These are phyloP conservation scores for Ailanthus altissimus DNA, from an alignment of 345 rosid genomes.

Conservation along the genomic window DNA sequence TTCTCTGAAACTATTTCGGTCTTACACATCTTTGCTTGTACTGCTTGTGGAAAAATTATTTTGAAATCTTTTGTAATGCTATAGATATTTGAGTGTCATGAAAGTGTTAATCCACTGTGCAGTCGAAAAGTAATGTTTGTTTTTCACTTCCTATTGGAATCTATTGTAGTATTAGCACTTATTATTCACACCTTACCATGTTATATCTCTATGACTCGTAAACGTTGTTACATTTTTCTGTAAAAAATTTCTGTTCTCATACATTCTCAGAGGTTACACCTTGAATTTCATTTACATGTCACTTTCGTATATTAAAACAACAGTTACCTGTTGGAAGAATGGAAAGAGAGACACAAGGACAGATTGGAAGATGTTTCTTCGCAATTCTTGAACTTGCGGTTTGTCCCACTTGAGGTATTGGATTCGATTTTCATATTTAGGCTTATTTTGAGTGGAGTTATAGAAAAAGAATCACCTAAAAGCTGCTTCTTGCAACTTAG, in stretches of 20 bases:
- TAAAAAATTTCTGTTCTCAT: not conserved
- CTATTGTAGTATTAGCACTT: not conserved
- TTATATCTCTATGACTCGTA: not conserved
- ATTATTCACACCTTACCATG: not conserved
- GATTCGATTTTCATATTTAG: slow-evolving; percentile 19
- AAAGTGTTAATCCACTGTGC: not conserved
- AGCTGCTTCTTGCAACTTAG: slow-evolving; percentile 9
- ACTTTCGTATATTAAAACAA: slow-evolving; percentile 16
- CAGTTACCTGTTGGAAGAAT: slow-evolving; percentile 93
- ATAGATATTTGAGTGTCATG: not conserved
- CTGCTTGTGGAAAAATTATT: not conserved
- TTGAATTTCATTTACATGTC: slow-evolving; percentile 25
- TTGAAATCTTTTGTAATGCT: not conserved
- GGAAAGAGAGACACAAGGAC: slow-evolving; percentile 84
- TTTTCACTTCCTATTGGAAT: slow-evolving; percentile 1
- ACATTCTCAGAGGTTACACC: slow-evolving; percentile 9
- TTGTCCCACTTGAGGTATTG: slow-evolving; percentile 89
- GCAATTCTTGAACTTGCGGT: slow-evolving; percentile 82
- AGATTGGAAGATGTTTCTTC: slow-evolving; percentile 63
- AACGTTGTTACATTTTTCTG: not conserved
- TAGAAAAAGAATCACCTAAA: not conserved
- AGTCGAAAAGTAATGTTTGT: not conserved
- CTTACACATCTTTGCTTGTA: not conserved
- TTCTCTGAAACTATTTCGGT: slow-evolving; percentile 1
- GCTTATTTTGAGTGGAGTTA: slow-evolving; percentile 15